These are phyloP conservation scores for Stephanodiscus triporus DNA, from an alignment of 108 stramenopile genomes.

Conservation along the genomic window DNA sequence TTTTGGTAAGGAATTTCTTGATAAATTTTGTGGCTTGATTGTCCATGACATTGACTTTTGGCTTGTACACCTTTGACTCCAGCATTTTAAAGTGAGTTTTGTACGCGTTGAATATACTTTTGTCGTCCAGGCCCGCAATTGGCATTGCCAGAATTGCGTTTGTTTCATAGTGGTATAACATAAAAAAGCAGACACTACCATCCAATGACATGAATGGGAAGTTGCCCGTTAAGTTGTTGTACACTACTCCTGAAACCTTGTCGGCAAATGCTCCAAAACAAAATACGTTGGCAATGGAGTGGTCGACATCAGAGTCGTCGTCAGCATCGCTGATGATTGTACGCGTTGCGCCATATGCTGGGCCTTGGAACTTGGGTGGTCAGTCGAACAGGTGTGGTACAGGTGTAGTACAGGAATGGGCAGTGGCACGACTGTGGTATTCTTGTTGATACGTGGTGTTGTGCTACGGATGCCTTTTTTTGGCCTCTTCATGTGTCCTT, in stretches of 20 bases:
- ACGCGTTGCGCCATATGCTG: too few relatives aligned
- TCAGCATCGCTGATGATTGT: too few relatives aligned
- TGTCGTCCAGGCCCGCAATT: not conserved
- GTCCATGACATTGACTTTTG: not conserved
- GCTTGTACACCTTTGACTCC: not conserved
- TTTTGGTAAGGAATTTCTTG: not conserved
- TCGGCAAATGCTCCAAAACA: slow-evolving; percentile 7
- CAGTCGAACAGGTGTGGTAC: too few relatives aligned
- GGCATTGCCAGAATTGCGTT: not conserved
- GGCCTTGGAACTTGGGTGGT: too few relatives aligned
- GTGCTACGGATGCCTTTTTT: not conserved
- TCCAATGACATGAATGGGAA: slow-evolving; percentile 1
- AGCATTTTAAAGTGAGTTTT: not conserved
- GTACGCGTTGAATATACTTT: not conserved
- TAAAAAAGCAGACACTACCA: not conserved
- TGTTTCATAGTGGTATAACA: not conserved
- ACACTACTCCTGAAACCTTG: not conserved
- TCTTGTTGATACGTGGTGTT: too few relatives aligned
- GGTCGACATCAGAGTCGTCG: not conserved
- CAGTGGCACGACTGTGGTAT: too few relatives aligned
- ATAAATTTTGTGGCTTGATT: slow-evolving; percentile 1
- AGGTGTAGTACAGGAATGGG: too few relatives aligned
- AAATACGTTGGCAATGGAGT: not conserved
- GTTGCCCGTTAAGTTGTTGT: not conserved
- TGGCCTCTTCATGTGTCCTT: not conserved